Evolutionary conservation across 495 filamentous ascomycete genomes (phyloP).

Genomic region (Filosporella fistucella): DNA sequence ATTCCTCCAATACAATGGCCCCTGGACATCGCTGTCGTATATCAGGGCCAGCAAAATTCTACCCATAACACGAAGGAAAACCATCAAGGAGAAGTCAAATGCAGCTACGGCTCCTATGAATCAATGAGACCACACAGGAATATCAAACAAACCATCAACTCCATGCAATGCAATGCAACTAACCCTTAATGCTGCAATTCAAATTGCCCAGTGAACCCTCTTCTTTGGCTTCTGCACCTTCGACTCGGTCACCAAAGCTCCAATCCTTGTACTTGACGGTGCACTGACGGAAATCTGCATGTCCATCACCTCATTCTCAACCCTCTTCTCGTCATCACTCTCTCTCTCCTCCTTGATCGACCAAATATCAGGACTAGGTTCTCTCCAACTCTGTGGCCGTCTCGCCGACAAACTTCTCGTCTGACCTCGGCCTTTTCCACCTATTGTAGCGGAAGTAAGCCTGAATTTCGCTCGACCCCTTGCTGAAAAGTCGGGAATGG

Average conservation of each 20-base stretch:
- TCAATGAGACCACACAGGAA: too few species aligned
- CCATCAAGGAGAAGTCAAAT: too few species aligned
- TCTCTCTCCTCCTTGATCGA: slow-evolving; percentile 22
- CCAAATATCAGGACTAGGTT: slow-evolving; percentile 21
- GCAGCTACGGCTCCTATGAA: too few species aligned
- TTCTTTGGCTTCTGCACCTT: slow-evolving; percentile 20
- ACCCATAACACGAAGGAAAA: too few species aligned
- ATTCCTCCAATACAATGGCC: too few species aligned
- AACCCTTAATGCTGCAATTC: background rate
- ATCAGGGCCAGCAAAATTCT: too few species aligned
- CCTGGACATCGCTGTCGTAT: too few species aligned
- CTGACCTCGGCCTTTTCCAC: slow-evolving; percentile 10
- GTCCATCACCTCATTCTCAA: background rate
- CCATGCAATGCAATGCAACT: slow-evolving; percentile 11
- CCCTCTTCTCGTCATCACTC: slow-evolving; percentile 8
- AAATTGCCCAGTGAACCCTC: slow-evolving; percentile 25
- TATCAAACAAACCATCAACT: too few species aligned
- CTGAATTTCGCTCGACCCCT: slow-evolving; percentile 15
- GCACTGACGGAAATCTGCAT: slow-evolving; percentile 4
- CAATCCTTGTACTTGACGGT: slow-evolving; percentile 5
- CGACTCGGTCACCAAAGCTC: background rate
- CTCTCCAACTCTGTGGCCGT: slow-evolving; percentile 20
- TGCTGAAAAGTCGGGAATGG: slow-evolving; percentile 7
- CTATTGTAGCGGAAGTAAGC: slow-evolving; percentile 1
- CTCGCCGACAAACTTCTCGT: slow-evolving; percentile 17